Evolutionary conservation across 129 eudicot species (phyloP).

Genomic region (Lactuca saligna): DNA sequence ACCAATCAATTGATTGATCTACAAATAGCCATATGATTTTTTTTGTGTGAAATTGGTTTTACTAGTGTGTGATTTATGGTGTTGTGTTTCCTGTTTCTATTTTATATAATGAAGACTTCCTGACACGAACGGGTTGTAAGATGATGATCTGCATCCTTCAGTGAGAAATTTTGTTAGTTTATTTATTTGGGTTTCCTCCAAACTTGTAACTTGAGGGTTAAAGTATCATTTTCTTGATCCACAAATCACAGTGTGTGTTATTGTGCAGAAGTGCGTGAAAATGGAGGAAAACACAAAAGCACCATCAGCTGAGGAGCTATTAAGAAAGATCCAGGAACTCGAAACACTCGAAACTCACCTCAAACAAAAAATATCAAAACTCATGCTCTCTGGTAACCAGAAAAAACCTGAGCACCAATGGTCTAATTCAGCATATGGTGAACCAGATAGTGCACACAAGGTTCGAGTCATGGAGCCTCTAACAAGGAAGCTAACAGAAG

Average conservation of each 20-base stretch:
- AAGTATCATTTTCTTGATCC: slow-evolving; percentile 11
- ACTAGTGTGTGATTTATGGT: background rate
- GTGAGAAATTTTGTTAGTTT: slow-evolving; percentile 7
- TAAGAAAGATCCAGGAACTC: slow-evolving; percentile 77
- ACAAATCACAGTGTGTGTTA: slow-evolving; percentile 4
- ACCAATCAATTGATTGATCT: background rate
- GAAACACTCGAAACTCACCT: slow-evolving; percentile 58
- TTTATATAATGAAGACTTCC: background rate
- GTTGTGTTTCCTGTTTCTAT: slow-evolving; percentile 1
- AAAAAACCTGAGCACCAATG: slow-evolving; percentile 17
- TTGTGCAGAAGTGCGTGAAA: slow-evolving; percentile 11
- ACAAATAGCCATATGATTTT: background rate
- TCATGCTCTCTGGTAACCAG: slow-evolving; percentile 32
- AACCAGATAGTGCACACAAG: background rate
- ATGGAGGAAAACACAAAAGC: slow-evolving; percentile 20
- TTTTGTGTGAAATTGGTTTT: background rate
- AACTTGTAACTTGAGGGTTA: slow-evolving; percentile 11
- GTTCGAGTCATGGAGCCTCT: background rate
- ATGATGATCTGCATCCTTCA: background rate
- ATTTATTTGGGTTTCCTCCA: background rate
- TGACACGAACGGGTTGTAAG: background rate
- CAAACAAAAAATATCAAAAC: slow-evolving; percentile 62
- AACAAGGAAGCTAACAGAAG: slow-evolving; percentile 30
- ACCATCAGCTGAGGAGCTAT: slow-evolving; percentile 61
- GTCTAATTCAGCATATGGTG: slow-evolving; percentile 47